These are phyloP conservation scores for Leccinum fallax DNA, from an alignment of 1,284 basidiomycete genomes.

Conservation along the genomic window DNA sequence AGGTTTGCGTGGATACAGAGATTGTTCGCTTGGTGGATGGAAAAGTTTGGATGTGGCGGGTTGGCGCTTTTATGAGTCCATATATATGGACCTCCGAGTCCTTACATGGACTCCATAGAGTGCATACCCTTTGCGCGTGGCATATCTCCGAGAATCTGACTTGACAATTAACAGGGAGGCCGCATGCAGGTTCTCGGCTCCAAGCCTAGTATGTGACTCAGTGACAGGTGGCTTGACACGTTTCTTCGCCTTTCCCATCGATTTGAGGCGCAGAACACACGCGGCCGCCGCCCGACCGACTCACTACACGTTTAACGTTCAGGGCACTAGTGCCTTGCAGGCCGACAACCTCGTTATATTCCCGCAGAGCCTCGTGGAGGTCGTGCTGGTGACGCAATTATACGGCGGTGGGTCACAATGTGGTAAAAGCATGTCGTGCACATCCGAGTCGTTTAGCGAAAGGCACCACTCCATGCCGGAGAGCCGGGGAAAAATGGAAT, in stretches of 20 bases:
- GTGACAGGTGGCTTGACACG: constrained; percentile 6
- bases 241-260: constrained; percentile 9
- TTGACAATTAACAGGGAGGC: constrained; percentile 5
- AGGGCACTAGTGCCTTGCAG: neutral
- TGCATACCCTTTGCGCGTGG: constrained; percentile 20
- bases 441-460: constrained; percentile 22
- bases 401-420: constrained; percentile 8
- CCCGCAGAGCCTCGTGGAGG: constrained; percentile 22
- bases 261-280: constrained; percentile 3
- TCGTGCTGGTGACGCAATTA: neutral
- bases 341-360: constrained; percentile 21
- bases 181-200: neutral
- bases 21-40: constrained; percentile 12
- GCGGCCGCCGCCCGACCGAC: constrained; percentile 4
- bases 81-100: constrained; percentile 27
- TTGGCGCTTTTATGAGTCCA: constrained; percentile 4
- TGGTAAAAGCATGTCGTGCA: constrained; percentile 20
- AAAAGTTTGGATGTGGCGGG: constrained; percentile 11
- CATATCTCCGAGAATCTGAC: constrained; percentile 19
- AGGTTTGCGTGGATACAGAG: constrained; percentile 7
- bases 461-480: constrained; percentile 7
- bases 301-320: constrained; percentile 15
- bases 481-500: constrained; percentile 7
- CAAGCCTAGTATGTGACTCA: neutral
- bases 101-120: constrained; percentile 2